Percentiles rank a stretch among this genome's conserved stretches.
These are phyloP conservation scores for Oryza nivara DNA, from an alignment of 176 grass and related monocot genomes.

Conservation along the genomic window DNA sequence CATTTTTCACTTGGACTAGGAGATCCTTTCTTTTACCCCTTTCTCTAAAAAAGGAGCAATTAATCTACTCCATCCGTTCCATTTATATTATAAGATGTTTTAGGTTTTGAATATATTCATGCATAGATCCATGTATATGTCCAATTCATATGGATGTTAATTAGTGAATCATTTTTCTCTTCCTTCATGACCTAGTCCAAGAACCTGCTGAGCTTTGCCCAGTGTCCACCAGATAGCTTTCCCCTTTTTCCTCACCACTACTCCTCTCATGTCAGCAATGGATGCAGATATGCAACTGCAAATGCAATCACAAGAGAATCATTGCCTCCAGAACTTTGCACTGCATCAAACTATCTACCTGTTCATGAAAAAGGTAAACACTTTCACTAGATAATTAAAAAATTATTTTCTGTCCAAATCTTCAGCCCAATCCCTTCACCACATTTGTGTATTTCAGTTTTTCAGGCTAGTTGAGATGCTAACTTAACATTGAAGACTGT, in stretches of 20 bases:
- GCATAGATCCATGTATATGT: no score
- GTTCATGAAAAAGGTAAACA: background rate
- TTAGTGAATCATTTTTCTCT: no score
- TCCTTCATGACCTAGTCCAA: background rate
- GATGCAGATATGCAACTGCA: background rate
- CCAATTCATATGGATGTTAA: no score
- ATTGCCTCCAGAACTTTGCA: constrained; percentile 28
- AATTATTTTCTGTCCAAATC: background rate
- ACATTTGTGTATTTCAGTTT: background rate
- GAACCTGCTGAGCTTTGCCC: background rate
- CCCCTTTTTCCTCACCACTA: background rate
- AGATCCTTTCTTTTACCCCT: no score
- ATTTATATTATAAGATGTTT: no score
- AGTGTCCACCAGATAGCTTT: background rate
- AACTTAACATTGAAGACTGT: background rate
- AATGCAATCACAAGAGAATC: constrained; percentile 44
- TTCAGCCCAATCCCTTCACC: background rate
- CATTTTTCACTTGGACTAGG: no score
- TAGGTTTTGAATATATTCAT: no score
- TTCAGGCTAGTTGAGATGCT: background rate
- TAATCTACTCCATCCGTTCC: no score
- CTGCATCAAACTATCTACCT: background rate
- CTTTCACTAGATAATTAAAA: background rate
- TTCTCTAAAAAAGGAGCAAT: no score
- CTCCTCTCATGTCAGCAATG: background rate